Evolutionary conservation across 2,329 filamentous ascomycete species (phyloP).

Genomic region (Pseudocercospora pini-densiflorae): DNA sequence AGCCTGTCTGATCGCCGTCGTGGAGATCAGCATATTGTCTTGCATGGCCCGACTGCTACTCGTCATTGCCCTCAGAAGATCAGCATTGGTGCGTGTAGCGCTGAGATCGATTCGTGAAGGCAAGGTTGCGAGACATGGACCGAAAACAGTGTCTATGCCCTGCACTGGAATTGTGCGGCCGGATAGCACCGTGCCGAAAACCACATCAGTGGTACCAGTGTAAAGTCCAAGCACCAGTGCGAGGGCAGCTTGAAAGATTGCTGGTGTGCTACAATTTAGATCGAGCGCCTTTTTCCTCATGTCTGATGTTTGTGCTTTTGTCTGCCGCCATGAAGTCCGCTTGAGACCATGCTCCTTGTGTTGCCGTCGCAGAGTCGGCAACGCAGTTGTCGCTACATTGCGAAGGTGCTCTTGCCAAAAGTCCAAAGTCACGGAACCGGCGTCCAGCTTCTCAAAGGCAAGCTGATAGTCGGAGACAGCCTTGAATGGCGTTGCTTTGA

Average conservation of each 20-base stretch:
- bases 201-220: conserved; percentile 66
- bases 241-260: conserved; percentile 75
- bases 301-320: conserved; percentile 15
- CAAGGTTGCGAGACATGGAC: conserved; percentile 77
- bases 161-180: conserved; percentile 75
- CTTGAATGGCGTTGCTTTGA: conserved; percentile 62
- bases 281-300: conserved; percentile 19
- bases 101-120: conserved; percentile 70
- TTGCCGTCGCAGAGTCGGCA: conserved; percentile 64
- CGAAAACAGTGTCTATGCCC: conserved; percentile 73
- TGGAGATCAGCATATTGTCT: conserved; percentile 64
- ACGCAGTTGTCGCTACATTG: conserved; percentile 56
- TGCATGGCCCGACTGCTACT: conserved; percentile 68
- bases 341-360: conserved; percentile 24
- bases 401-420: conserved; percentile 75
- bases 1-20: conserved; percentile 70
- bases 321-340: conserved; percentile 30
- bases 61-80: conserved; percentile 69
- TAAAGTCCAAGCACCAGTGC: conserved; percentile 69
- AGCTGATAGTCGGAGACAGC: conserved; percentile 60
- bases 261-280: conserved; percentile 64
- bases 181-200: conserved; percentile 80
- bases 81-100: conserved; percentile 56
- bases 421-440: conserved; percentile 37
- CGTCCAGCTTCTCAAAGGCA: not conserved